Evolutionary conservation across 140 eudicot genomes (phyloP).

Genomic region (Bidens hawaiensis): DNA sequence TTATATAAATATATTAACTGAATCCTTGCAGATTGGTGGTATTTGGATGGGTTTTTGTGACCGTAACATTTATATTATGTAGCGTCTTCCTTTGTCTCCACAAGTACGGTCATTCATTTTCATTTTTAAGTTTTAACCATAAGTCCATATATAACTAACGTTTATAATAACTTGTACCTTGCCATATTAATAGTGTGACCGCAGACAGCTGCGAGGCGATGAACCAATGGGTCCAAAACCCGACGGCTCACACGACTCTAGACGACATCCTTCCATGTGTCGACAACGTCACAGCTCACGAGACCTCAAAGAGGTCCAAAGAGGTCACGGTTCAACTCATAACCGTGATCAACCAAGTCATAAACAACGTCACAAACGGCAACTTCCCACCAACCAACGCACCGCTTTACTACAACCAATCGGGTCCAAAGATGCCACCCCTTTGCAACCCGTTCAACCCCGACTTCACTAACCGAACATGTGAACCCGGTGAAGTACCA

Average conservation of each 20-base stretch:
- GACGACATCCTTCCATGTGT: slow-evolving; percentile 94
- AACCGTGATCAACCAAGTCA: slow-evolving; percentile 60
- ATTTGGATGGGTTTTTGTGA: slow-evolving; percentile 33
- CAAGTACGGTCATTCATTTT: no score
- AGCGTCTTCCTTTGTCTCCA: slow-evolving; percentile 39
- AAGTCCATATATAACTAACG: background rate
- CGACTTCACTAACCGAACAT: slow-evolving; percentile 56
- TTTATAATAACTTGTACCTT: background rate
- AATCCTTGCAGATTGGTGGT: slow-evolving; percentile 27
- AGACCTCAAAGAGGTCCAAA: slow-evolving; percentile 62
- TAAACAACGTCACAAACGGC: slow-evolving; percentile 62
- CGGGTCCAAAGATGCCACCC: slow-evolving; percentile 77
- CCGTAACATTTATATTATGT: slow-evolving; percentile 27
- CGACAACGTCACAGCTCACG: slow-evolving; percentile 81
- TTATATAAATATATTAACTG: background rate
- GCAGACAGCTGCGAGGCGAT: slow-evolving; percentile 89
- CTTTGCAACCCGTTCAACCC: slow-evolving; percentile 79
- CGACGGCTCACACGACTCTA: slow-evolving; percentile 86
- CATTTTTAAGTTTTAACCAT: no score
- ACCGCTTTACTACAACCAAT: slow-evolving; percentile 81
- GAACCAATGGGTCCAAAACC: slow-evolving; percentile 86
- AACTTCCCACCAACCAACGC: slow-evolving; percentile 49
- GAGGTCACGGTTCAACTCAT: slow-evolving; percentile 79
- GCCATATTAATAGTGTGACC: slow-evolving; percentile 53
- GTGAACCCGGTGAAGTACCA: slow-evolving; percentile 60